Conservation (phyloP, 192 early-diverging fungal genomes). For the Backusella luteola region DNA sequence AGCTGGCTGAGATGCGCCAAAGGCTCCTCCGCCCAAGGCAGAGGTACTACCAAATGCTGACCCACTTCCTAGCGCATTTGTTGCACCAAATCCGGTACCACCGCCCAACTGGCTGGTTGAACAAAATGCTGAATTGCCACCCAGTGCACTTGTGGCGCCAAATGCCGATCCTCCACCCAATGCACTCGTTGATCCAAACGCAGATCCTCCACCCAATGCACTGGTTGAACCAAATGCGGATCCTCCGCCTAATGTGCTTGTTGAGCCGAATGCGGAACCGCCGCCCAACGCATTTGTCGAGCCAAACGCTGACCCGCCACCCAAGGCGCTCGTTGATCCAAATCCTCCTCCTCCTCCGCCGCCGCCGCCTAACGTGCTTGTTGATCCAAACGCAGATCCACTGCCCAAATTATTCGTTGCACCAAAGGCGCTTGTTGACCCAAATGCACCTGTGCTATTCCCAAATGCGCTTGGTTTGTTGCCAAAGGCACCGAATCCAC, state of each 20-base stretch:
- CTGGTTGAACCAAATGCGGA: conserved; percentile 11
- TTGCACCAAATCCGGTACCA: conserved; percentile 19
- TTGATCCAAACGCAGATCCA: conserved; percentile 25
- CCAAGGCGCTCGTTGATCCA: conserved; percentile 21
- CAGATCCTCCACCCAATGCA: conserved; percentile 13
- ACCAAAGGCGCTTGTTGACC: conserved; percentile 18
- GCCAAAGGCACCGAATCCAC: conserved; percentile 13
- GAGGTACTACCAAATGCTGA: conserved; percentile 16
- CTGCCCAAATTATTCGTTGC: not conserved
- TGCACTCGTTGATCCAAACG: conserved; percentile 18
- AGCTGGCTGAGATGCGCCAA: not conserved
- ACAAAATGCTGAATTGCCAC: conserved; percentile 15
- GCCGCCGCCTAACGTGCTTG: not conserved
- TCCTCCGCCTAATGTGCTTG: conserved; percentile 21
- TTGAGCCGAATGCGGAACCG: conserved; percentile 6
- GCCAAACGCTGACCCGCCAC: conserved; percentile 15
- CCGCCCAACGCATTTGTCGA: conserved; percentile 12
- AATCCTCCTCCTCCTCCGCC: not conserved
- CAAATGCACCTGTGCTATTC: not conserved
- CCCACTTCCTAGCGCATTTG: conserved; percentile 11
- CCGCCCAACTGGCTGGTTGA: conserved; percentile 15
- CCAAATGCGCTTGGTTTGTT: not conserved
- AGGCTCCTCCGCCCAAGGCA: not conserved
- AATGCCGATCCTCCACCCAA: conserved; percentile 19
- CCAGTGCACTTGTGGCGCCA: conserved; percentile 11